Base-by-base conservation (phyloP, 2,329 filamentous ascomycete genomes). In the Zymoseptoria ardabiliae region DNA sequence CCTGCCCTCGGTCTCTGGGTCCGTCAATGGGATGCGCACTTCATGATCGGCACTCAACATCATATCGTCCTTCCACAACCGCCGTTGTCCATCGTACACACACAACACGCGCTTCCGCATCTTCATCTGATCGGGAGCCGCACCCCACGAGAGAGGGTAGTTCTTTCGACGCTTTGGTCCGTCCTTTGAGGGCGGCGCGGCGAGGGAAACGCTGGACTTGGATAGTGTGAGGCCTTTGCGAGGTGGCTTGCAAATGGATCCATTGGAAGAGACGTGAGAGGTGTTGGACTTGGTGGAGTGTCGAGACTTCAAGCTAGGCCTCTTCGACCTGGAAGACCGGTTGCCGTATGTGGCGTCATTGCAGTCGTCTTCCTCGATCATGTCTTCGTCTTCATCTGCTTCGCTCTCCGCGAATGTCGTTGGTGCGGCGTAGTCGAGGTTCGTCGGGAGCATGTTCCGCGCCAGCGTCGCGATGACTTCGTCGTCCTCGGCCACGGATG, bases 11-110 rank as follows among this genome's bases (percentile, higher is more conserved):
- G 84, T 88, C 35, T 45, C 35, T 7, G 35, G 35, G 22, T 83
- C 83, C 19, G 72, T 72, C 61, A 97, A 81, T 74, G 86, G 86
- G 74, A 96, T 81, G 70, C 93, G 90, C 45, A 97, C 91, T 76
- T 99, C 94, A 70, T 94, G 92, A 68, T 96, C 91, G 17, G 89
- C 91, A 67, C 92, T 91, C 54, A 99, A 86, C 91, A 97, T 96
- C 91, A 97, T 94, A 76, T 99, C 94, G 72, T 99, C 94, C 79
- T 97, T 97, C 83, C 90, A 94, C 54, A 99, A 82, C 50, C 93
- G 86, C 56, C 92, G 86, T 17, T 82, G 82, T 0, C 94, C 94
- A 71, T 97, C 91, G 70, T 95, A 99, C 20, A 96, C 90, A 64
- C 91, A 91, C 69, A 97, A 81, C 58, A 97, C 91, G 25, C 94